Conservation (phyloP, 2,329 filamentous ascomycete species). For the Cordyceps farinosa region DNA sequence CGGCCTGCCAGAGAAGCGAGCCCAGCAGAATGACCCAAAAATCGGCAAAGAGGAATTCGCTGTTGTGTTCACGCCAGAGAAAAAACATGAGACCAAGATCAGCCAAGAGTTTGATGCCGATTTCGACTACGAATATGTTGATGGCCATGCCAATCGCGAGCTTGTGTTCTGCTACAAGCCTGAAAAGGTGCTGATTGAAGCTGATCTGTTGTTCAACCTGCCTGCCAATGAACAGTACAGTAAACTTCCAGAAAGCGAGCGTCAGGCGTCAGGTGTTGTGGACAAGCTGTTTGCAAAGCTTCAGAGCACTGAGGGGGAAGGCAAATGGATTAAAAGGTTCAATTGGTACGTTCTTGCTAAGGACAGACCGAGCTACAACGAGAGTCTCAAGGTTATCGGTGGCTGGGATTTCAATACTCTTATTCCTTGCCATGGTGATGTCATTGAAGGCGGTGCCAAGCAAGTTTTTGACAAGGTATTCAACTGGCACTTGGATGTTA, state of each 20-base stretch:
- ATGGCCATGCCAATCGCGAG: conserved; percentile 78
- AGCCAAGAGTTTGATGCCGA: conserved; percentile 78
- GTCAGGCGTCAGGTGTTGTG: conserved; percentile 33
- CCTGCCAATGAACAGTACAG: conserved; percentile 85
- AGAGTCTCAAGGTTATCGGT: conserved; percentile 65
- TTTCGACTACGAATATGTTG: conserved; percentile 82
- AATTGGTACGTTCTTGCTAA: conserved; percentile 70
- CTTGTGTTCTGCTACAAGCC: conserved; percentile 83
- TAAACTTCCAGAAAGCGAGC: conserved; percentile 48
- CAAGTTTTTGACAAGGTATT: conserved; percentile 73
- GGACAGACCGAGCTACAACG: conserved; percentile 66
- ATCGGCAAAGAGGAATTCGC: conserved; percentile 56
- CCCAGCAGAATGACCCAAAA: conserved; percentile 46
- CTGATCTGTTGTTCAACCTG: conserved; percentile 88
- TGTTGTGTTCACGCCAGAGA: conserved; percentile 62
- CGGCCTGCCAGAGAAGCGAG: conserved; percentile 78
- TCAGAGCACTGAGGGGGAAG: conserved; percentile 59
- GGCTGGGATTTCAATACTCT: conserved; percentile 82
- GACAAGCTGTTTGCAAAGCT: conserved; percentile 48
- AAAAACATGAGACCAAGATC: conserved; percentile 52
- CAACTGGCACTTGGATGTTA: conserved; percentile 69
- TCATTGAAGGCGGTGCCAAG: conserved; percentile 72
- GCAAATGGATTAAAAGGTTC: conserved; percentile 75
- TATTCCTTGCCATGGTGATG: conserved; percentile 91
- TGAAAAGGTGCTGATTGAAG: conserved; percentile 75